These are phyloP conservation scores for Salinomyces thailandicus DNA, from an alignment of 2,329 filamentous ascomycete species.

Conservation along the genomic window DNA sequence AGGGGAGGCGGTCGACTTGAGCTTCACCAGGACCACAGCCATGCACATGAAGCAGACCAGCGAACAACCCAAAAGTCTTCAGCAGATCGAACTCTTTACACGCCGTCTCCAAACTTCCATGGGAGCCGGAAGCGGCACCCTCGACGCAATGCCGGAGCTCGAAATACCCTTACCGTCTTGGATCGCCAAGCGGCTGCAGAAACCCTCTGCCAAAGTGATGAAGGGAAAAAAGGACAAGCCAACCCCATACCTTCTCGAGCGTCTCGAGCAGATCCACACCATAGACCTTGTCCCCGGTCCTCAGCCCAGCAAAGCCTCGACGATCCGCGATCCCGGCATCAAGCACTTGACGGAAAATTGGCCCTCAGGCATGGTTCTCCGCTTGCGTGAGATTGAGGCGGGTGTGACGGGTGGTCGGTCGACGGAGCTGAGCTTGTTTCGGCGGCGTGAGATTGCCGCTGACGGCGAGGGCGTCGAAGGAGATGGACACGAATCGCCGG, in stretches of 20 bases:
- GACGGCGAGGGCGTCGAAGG: slow-evolving; percentile 1
- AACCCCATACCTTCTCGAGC: slow-evolving; percentile 18
- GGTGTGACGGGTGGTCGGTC: slow-evolving; percentile 10
- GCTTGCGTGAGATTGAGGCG: slow-evolving; percentile 8
- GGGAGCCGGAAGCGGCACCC: slow-evolving; percentile 5
- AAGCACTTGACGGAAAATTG: slow-evolving; percentile 3
- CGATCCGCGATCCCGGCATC: neutral
- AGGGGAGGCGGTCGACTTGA: slow-evolving; percentile 13
- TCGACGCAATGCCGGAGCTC: slow-evolving; percentile 13
- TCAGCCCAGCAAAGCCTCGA: neutral
- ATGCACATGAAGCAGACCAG: slow-evolving; percentile 1
- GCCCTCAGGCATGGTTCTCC: slow-evolving; percentile 4
- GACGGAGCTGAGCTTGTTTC: slow-evolving; percentile 7
- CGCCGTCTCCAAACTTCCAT: slow-evolving; percentile 11
- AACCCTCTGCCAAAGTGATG: neutral
- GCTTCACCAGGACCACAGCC: slow-evolving; percentile 8
- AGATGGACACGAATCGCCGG: no score
- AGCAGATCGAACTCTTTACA: slow-evolving; percentile 11
- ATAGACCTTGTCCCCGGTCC: slow-evolving; percentile 8
- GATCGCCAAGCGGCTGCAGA: slow-evolving; percentile 4
- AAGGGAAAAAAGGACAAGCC: slow-evolving; percentile 5
- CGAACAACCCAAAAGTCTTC: slow-evolving; percentile 4
- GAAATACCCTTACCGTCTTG: slow-evolving; percentile 12
- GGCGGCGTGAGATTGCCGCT: neutral
- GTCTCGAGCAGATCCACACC: slow-evolving; percentile 19